Base-by-base conservation (phyloP, 2,329 filamentous ascomycete genomes). In the Fulvia fulva region DNA sequence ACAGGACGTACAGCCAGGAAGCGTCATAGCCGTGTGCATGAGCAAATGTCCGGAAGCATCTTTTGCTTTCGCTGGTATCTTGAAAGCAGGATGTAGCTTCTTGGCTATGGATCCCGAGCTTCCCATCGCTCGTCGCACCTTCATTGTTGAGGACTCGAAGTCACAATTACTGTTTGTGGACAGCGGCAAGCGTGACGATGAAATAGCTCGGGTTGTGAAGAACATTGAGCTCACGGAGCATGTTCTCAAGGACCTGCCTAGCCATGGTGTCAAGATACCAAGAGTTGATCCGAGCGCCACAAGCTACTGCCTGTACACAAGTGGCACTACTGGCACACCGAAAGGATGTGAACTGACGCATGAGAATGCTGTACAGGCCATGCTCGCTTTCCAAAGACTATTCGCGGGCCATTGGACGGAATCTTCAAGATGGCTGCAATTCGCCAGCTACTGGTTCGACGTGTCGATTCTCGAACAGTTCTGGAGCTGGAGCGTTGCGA, bases 381-480 rank as follows among this genome's bases (percentile, higher is more conserved):
- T 97, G 84, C 82, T 93, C 55, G 86, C 91, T 0, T 97, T 97
- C 71, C 87, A 90, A 66, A 78, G 85, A 28, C 80, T 97, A 0
- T 96, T 97, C 69, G 74, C 75, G 5, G 85, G 82, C 0, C 88
- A 90, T 66, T 96, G 91, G 89, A 81, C 88, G 43, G 67, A 78
- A 0, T 70, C 82, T 0, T 95, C 91, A 0, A 84, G 88, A 58
- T 97, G 91, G 87, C 79, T 97, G 0, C 93, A 97, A 69, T 97
- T 97, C 69, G 93, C 93, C 1, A 92, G 91, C 0, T 90, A 96
- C 57, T 93, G 96, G 72, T 97, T 97, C 61, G 93, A 97, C 51
- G 92, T 97, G 3, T 94, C 90, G 1, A 89, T 97, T 0, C 80
- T 97, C 0, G 92, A 97, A 70, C 92, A 96, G 68, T 97, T 93